Base-by-base conservation (phyloP, 2,329 filamentous ascomycete species). In the Stachybotrys chlorohalonatus region DNA sequence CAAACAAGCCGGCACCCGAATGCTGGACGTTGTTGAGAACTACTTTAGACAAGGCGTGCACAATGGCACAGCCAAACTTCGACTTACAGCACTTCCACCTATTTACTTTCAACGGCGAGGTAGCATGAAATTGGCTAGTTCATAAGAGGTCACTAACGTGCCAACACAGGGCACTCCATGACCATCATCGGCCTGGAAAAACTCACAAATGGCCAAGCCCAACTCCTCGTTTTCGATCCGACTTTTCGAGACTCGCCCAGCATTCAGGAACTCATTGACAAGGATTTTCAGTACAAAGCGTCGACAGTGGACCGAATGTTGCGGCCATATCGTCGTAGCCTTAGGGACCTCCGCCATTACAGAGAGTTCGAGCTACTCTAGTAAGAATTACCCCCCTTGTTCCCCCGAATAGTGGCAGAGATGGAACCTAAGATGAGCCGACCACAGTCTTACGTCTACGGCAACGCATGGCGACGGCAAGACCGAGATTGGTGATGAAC, bases 41-140 rank as follows among this genome's bases (percentile, higher is more conserved):
- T 96, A 96, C 66, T 96, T 96, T 64, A 70, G 79, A 56, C 72
- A 72, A n/a, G 79, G 78, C 13, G 52, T 59, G 13, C 53, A 53
- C 7, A 70, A 74, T 7, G 71, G 81, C 39, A 55, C 57, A 15
- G 53, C 80, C 42, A 89, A 85, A 63, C 80, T 96, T n/a, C 78
- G 83, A 53, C 73, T 78, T 53, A 96, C 93, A 0, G 70, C 77
- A 13, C 74, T 93, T 7, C 85, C 93, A 46, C 92, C 94, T 0
- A 85, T 97, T 47, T 97, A 96, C 70, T 84, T 96, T 58, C 93
- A 97, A 66, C 89, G 94, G 62, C 83, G 84, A 59, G 86, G 85
- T 84, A 73, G 56, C 69, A 59, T 49, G n/a, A 48, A 4, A 9
- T 48, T 48, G 24, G 24, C 24, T 4, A 24, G 24, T 24, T 24